A percentile compares a stretch with the other conserved stretches of the same genome.
Conservation (phyloP, 2,329 filamentous ascomycete genomes). For the Botrytis cinerea region DNA sequence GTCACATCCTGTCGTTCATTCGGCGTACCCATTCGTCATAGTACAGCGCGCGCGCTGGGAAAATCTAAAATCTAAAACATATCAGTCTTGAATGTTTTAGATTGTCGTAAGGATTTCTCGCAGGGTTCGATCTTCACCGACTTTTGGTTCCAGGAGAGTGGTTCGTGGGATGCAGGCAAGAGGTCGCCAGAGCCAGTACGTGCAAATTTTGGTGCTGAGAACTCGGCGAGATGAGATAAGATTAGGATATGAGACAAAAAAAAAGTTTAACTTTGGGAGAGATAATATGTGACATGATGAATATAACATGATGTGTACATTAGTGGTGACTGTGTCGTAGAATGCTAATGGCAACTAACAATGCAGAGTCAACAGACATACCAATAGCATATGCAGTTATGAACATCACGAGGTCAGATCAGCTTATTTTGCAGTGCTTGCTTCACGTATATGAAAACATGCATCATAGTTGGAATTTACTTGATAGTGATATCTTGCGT, state of each 20-base stretch:
- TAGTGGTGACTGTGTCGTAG: neutral
- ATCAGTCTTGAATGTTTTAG: neutral
- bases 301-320: neutral
- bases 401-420: neutral
- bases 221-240: neutral
- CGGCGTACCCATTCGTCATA: neutral
- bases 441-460: neutral
- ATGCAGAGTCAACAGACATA: neutral
- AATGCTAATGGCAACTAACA: neutral
- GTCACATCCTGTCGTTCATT: neutral
- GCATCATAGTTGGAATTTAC: neutral
- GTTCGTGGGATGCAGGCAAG: slow-evolving; percentile 13
- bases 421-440: slow-evolving; percentile 11
- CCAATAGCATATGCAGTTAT: neutral
- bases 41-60: neutral
- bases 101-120: neutral
- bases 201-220: neutral
- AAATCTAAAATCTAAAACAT: neutral
- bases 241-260: neutral
- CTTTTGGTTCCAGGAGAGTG: slow-evolving; percentile 19
- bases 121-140: slow-evolving; percentile 16
- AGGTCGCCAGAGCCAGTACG: neutral
- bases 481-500: neutral
- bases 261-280: neutral
- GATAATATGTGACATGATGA: neutral